These are phyloP conservation scores for Wickerhamiella australiensis DNA, from an alignment of 805 yeast genomes.

Conservation along the genomic window DNA sequence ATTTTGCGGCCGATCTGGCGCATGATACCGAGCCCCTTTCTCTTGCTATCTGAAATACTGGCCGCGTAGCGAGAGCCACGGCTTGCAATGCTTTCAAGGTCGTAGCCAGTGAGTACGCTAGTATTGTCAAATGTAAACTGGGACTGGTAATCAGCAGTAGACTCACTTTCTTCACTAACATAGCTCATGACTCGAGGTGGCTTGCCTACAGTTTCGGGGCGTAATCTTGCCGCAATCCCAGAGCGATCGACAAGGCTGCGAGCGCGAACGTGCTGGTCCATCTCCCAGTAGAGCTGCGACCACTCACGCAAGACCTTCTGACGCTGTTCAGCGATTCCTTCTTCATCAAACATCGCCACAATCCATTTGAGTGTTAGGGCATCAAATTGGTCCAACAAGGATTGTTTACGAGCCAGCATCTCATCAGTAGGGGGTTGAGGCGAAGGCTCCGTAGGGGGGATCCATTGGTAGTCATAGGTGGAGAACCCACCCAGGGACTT, in stretches of 20 bases:
- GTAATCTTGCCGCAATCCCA: conserved; percentile 39
- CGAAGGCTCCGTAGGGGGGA: neutral
- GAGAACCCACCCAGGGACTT: conserved; percentile 3
- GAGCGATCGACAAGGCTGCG: conserved; percentile 68
- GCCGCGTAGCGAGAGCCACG: neutral
- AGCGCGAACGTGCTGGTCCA: conserved; percentile 76
- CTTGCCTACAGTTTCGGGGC: conserved; percentile 1
- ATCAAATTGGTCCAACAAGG: neutral
- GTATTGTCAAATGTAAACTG: neutral
- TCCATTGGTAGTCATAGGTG: neutral
- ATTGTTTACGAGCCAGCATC: neutral
- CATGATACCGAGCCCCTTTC: neutral
- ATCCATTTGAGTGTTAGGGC: neutral
- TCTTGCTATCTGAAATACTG: neutral
- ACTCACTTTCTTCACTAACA: neutral
- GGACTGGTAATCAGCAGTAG: neutral
- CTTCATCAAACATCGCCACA: neutral
- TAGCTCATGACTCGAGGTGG: neutral
- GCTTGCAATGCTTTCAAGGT: neutral
- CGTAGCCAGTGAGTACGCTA: neutral
- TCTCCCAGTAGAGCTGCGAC: conserved; percentile 40
- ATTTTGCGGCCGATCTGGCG: neutral
- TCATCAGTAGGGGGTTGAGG: neutral
- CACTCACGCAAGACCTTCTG: neutral
- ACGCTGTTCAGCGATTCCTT: neutral